A percentile compares a stretch with the other conserved stretches of the same genome.
These are phyloP conservation scores for Lachnellula occidentalis DNA, from an alignment of 2,329 filamentous ascomycete species.

Conservation along the genomic window DNA sequence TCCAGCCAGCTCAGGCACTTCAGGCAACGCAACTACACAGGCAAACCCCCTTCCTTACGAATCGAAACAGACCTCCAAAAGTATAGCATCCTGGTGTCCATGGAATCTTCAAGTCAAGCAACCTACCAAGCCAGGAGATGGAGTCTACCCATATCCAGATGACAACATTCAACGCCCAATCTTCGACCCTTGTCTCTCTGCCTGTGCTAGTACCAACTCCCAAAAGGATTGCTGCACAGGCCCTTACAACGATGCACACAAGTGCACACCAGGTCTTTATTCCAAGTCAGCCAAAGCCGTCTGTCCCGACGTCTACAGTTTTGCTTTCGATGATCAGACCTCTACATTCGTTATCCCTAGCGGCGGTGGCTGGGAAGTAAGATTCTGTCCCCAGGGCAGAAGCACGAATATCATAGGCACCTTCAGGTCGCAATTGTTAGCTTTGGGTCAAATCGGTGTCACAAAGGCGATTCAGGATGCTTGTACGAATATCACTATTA, in stretches of 20 bases:
- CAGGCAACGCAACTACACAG: conserved; percentile 51
- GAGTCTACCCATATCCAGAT: conserved; percentile 76
- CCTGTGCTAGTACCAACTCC: conserved; percentile 63
- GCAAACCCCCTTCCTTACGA: conserved; percentile 66
- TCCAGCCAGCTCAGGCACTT: conserved; percentile 47
- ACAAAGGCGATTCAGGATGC: conserved; percentile 30
- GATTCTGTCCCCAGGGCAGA: conserved; percentile 65
- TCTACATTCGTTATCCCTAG: conserved; percentile 58
- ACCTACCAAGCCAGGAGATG: conserved; percentile 65
- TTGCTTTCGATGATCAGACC: conserved; percentile 55
- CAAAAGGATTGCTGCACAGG: conserved; percentile 73
- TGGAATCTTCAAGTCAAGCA: conserved; percentile 68
- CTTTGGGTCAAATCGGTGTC: conserved; percentile 41
- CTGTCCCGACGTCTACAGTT: conserved; percentile 83
- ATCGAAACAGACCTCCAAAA: conserved; percentile 44
- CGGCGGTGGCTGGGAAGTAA: conserved; percentile 72
- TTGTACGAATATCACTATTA: conserved; percentile 33
- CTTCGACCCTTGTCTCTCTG: conserved; percentile 74
- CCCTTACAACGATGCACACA: conserved; percentile 54
- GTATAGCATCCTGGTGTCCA: conserved; percentile 68
- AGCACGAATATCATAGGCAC: conserved; percentile 54
- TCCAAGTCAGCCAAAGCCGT: conserved; percentile 64
- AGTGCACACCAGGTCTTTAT: conserved; percentile 64
- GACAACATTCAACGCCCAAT: conserved; percentile 62
- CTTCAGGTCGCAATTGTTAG: conserved; percentile 44